These are phyloP conservation scores for Litchi chinensis DNA, from an alignment of 345 rosid genomes.

Conservation along the genomic window DNA sequence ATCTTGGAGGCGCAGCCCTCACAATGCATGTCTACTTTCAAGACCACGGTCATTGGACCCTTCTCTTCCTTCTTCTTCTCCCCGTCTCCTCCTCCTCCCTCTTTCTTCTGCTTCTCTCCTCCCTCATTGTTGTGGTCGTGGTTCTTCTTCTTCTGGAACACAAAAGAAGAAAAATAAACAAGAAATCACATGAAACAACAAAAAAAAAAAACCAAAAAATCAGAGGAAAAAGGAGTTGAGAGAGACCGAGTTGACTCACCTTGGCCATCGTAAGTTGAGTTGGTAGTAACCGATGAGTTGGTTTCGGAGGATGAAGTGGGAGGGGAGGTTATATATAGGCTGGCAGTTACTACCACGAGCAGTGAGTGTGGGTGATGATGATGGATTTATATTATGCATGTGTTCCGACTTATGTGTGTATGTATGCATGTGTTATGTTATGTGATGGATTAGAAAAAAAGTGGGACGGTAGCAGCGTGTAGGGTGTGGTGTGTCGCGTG, in stretches of 20 bases:
- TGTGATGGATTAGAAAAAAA: no score
- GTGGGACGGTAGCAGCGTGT: background rate
- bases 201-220: no score
- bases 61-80: constrained; percentile 33
- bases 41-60: constrained; percentile 41
- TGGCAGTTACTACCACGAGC: background rate
- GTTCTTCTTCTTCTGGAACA: constrained; percentile 27
- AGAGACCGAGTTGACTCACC: constrained; percentile 28
- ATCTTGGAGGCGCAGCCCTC: constrained; percentile 73
- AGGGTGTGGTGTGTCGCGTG: background rate
- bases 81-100: constrained; percentile 19
- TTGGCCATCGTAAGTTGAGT: constrained; percentile 24
- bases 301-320: background rate
- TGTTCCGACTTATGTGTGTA: background rate
- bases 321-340: background rate
- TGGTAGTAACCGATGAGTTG: no score
- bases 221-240: background rate
- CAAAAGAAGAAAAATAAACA: background rate
- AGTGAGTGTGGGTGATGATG: background rate
- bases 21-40: constrained; percentile 82
- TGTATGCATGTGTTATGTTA: background rate
- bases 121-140: constrained; percentile 8
- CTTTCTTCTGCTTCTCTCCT: constrained; percentile 32
- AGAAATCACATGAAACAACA: background rate
- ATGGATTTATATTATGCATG: background rate